Base-by-base conservation (phyloP, 208 protist species). In the Leptomonas pyrrhocoris region DNA sequence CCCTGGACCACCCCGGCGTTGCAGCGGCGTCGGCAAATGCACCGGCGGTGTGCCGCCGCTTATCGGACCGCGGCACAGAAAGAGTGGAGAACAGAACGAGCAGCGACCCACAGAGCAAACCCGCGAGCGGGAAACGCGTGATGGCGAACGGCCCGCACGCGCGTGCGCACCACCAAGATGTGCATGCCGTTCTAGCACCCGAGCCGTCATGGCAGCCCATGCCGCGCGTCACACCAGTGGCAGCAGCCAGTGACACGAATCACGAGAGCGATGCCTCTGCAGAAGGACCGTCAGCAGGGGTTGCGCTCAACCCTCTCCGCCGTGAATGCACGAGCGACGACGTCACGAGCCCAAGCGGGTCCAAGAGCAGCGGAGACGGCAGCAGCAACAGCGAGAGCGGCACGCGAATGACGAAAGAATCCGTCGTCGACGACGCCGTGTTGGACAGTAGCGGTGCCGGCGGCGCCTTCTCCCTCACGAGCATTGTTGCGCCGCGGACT, bases 401-500 rank as follows among this genome's bases (percentile, higher is more conserved):
- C 4, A 49, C 34, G 40, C 34, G 16, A 3, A 8, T 45, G 28
- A 36, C 18, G 13, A 55, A 53, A n/a, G 60, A 23, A 8, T 36
- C 60, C 1, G 46, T 31, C 27, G 43, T 30, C 2, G 46, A 55
- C 45, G 31, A 45, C n/a, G 25, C 46, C 2, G 8, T 65, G 45
- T n/a, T 40, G 16, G 48, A 50, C 38, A 57, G 40, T 40, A 53
- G 40, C 50, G 46, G 27, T 23, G 53, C 23, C 45, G 15, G 38
- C 43, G 21, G 27, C 12, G 30, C 27, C 40, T 75, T 75, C 25
- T 68, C 69, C 9, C 69, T 70, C 49, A 58, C 57, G 3, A 36
- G 49, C 36, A 71, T 82, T 11, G 16, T 36, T 5, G 49, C 57
- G 1, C 79, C 79, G 15, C 58, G 51, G 12, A 87, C 73, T 11